Conservation (phyloP, 1,139 yeast genomes). For the Fermentozyma sake region DNA sequence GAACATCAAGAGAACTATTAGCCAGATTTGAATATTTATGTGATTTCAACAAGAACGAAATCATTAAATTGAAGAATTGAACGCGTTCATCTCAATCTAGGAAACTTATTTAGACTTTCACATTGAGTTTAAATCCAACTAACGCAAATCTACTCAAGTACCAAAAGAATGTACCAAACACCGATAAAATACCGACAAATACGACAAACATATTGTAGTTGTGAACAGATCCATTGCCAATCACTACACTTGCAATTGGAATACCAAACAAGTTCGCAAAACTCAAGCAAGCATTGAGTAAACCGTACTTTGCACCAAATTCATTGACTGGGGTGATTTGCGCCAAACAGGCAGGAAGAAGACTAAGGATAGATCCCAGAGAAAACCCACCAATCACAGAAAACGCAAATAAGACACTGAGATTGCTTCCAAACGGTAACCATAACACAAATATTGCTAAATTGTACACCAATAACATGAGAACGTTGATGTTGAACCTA, state of each 20-base stretch:
- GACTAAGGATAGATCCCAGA: constrained; percentile 26
- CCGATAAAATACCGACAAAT: constrained; percentile 24
- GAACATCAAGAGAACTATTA: constrained; percentile 1
- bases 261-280: constrained; percentile 29
- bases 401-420: constrained; percentile 22
- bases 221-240: constrained; percentile 4
- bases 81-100: no score
- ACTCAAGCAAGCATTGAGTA: constrained; percentile 15
- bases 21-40: no score
- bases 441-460: constrained; percentile 22
- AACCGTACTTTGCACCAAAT: constrained; percentile 28
- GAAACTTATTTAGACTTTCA: constrained; percentile 6
- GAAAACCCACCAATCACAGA: constrained; percentile 22
- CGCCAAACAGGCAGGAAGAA: constrained; percentile 29
- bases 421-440: constrained; percentile 24
- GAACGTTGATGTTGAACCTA: constrained; percentile 25
- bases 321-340: constrained; percentile 26
- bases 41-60: no score
- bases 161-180: constrained; percentile 9
- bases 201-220: constrained; percentile 9
- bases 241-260: constrained; percentile 34
- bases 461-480: constrained; percentile 16
- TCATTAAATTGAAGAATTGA: no score
- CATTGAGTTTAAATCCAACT: constrained; percentile 8
- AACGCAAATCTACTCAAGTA: constrained; percentile 6